These are phyloP conservation scores for Verticillium klebahnii DNA, from an alignment of 2,329 filamentous ascomycete genomes.

Conservation along the genomic window DNA sequence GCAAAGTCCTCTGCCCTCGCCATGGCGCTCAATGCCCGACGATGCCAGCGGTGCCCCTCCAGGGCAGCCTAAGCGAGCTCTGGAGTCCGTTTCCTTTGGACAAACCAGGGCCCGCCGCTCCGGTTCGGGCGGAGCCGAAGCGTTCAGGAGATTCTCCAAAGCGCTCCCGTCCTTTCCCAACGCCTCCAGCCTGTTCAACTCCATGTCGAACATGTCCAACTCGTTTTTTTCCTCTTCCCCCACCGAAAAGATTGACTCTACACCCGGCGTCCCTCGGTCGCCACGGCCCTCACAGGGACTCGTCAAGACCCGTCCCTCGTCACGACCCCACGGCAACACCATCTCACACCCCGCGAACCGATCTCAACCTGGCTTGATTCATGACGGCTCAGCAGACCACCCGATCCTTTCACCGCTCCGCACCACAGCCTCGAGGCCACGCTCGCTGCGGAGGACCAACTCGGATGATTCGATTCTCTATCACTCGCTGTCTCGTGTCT, in stretches of 20 bases:
- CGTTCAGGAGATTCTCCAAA: conserved; percentile 52
- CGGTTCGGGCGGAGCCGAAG: conserved; percentile 51
- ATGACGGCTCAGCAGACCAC: not conserved
- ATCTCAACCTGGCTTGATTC: not conserved
- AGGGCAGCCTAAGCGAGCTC: conserved; percentile 25
- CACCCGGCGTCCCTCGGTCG: not conserved
- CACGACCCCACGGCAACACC: conserved; percentile 5
- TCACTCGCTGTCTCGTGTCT: conserved; percentile 70
- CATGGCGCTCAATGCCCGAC: conserved; percentile 39
- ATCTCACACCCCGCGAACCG: not conserved
- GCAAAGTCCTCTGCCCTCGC: conserved; percentile 18
- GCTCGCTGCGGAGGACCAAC: conserved; percentile 51
- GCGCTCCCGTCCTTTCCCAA: conserved; percentile 46
- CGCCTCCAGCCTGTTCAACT: conserved; percentile 11
- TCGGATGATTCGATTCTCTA: conserved; percentile 79
- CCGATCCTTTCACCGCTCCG: conserved; percentile 1
- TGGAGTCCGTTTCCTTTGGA: conserved; percentile 41
- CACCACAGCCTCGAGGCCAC: conserved; percentile 4
- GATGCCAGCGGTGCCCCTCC: conserved; percentile 26
- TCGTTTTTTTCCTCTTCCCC: conserved; percentile 10
- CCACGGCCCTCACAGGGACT: not conserved
- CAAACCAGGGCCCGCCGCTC: conserved; percentile 43
- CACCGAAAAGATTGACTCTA: conserved; percentile 3
- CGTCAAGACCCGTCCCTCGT: not conserved
- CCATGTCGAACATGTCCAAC: conserved; percentile 4